phyloP scores from a whole-genome alignment of 2,329 filamentous ascomycete genomes.

The Ophiostoma ulmi region DNA sequence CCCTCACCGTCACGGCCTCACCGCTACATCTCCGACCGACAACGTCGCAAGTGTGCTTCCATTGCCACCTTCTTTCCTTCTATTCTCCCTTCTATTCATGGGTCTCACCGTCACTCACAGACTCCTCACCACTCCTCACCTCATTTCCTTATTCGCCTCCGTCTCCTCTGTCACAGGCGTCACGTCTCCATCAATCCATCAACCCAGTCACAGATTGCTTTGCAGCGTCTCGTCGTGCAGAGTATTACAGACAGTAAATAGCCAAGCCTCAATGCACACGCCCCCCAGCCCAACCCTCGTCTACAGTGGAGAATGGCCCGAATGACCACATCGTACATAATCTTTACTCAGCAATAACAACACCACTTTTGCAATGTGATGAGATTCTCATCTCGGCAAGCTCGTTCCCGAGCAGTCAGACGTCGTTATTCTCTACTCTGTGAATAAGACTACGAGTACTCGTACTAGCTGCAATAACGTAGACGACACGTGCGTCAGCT shows the following conservation, averaged over 20 bases:
- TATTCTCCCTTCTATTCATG: background rate
- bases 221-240: no score
- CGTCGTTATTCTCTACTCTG: no score
- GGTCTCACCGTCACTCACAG: background rate
- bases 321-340: constrained; percentile 5
- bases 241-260: background rate
- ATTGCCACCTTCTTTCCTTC: background rate
- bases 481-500: constrained; percentile 5
- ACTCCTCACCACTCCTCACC: background rate
- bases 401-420: background rate
- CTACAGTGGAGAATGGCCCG: background rate
- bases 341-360: background rate
- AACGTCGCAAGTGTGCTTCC: constrained; percentile 6
- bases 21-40: constrained; percentile 13
- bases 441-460: background rate
- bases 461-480: background rate
- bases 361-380: background rate
- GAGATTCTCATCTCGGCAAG: background rate
- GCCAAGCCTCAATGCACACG: background rate
- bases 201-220: no score
- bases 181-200: no score
- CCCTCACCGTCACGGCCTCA: constrained; percentile 9
- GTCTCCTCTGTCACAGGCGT: background rate
- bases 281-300: background rate
- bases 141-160: constrained; percentile 3